Percentiles rank a stretch among this genome's conserved stretches.
Conservation (phyloP, 2,329 filamentous ascomycete species). For the Fusarium mexicanum region DNA sequence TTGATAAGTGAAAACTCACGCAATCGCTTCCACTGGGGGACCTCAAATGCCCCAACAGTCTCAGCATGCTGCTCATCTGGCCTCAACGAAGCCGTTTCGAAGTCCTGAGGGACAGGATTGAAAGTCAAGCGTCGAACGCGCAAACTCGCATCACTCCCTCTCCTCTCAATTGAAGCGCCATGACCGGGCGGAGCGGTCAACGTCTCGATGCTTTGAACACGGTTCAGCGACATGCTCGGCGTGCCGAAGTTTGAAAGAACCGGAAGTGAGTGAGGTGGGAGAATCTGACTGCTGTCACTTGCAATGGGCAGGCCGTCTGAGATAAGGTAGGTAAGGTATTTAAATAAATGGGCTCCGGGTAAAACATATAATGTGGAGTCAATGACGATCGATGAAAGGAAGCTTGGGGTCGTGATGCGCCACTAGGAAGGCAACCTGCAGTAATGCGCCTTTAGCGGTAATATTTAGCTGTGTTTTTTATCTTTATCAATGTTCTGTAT, state of each 20-base stretch:
- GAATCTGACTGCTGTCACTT: neutral
- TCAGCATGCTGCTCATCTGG: slow-evolving; percentile 52
- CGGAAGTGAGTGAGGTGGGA: neutral
- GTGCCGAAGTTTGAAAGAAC: neutral
- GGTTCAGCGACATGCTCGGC: slow-evolving; percentile 60
- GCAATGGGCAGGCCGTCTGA: neutral
- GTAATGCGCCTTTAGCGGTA: slow-evolving; percentile 12
- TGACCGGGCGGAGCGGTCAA: slow-evolving; percentile 48
- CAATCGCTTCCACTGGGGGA: slow-evolving; percentile 63
- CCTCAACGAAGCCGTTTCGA: slow-evolving; percentile 55
- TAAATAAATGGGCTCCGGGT: slow-evolving; percentile 4
- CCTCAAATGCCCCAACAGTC: slow-evolving; percentile 63
- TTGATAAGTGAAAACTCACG: slow-evolving; percentile 49
- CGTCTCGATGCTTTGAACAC: slow-evolving; percentile 63
- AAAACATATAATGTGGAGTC: slow-evolving; percentile 11
- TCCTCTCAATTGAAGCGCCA: slow-evolving; percentile 41
- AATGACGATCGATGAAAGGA: slow-evolving; percentile 24
- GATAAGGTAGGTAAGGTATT: neutral
- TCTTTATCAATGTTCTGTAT: neutral
- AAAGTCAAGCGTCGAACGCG: slow-evolving; percentile 62
- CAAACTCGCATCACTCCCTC: slow-evolving; percentile 57
- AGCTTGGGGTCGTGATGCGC: slow-evolving; percentile 28
- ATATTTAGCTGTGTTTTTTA: neutral
- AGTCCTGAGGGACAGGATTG: slow-evolving; percentile 64
- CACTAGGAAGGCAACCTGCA: slow-evolving; percentile 15